A percentile compares a stretch with the other conserved stretches of the same genome.
Conservation (phyloP, 352 stramenopile species). For the Blastocystis sp. region DNA sequence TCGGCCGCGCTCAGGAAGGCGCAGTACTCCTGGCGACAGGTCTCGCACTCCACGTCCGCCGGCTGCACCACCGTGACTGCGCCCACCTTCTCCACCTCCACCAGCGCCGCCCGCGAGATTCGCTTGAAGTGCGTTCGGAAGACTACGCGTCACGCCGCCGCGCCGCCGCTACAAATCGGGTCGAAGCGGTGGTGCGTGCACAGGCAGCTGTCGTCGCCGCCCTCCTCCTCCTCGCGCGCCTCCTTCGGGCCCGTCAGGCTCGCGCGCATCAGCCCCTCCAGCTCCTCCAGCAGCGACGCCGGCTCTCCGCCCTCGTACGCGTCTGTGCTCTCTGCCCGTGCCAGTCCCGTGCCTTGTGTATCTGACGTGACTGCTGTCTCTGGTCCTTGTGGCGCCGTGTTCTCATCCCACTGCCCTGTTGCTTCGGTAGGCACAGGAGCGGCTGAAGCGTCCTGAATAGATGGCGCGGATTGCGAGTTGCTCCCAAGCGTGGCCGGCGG, state of each 20-base stretch:
- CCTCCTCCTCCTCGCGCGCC: not conserved
- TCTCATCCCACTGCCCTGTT: not conserved
- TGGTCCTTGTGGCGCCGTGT: not conserved
- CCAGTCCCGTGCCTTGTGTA: not conserved
- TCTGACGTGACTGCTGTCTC: no score
- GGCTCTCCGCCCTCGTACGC: not conserved
- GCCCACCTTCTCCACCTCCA: not conserved
- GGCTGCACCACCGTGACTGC: not conserved
- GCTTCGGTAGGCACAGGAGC: not conserved
- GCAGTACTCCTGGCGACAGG: not conserved
- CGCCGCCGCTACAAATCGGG: constrained; percentile 5
- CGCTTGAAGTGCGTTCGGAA: constrained; percentile 50
- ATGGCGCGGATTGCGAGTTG: no score
- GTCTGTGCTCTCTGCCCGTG: not conserved
- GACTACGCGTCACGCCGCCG: not conserved
- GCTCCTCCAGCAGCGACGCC: not conserved
- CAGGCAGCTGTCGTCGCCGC: not conserved
- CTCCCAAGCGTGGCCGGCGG: no score
- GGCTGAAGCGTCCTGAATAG: not conserved
- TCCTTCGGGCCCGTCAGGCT: not conserved
- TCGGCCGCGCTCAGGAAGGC: not conserved
- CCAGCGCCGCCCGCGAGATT: not conserved
- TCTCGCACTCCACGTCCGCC: not conserved
- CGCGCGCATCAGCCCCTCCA: not conserved
- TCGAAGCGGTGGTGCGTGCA: constrained; percentile 27